These are phyloP conservation scores for Exophiala viscosa DNA, from an alignment of 2,329 filamentous ascomycete genomes.

Conservation along the genomic window DNA sequence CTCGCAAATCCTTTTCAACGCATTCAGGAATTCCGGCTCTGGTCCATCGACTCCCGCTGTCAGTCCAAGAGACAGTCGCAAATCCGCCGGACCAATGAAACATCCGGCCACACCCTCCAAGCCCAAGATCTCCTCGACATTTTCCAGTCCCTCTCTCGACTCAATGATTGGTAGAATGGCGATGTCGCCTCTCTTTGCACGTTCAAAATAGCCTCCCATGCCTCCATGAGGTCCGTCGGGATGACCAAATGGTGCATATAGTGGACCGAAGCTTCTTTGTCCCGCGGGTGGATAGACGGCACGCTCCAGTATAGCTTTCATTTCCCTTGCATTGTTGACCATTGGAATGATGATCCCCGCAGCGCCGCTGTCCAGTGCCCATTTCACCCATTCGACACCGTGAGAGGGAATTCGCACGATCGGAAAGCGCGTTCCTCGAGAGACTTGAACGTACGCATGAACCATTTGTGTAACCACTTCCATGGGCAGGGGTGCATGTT, in stretches of 20 bases:
- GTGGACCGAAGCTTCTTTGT: slow-evolving; percentile 49
- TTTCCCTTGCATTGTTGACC: slow-evolving; percentile 51
- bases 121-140: slow-evolving; percentile 9
- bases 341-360: slow-evolving; percentile 56
- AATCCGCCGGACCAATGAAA: slow-evolving; percentile 13
- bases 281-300: slow-evolving; percentile 55
- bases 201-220: slow-evolving; percentile 7
- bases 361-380: slow-evolving; percentile 57
- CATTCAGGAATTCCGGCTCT: slow-evolving; percentile 2
- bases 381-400: slow-evolving; percentile 60
- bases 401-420: slow-evolving; percentile 51
- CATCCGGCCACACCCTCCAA: slow-evolving; percentile 6
- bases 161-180: slow-evolving; percentile 15
- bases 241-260: slow-evolving; percentile 7
- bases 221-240: background rate
- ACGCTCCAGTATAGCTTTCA: slow-evolving; percentile 46
- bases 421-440: slow-evolving; percentile 37
- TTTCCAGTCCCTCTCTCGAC: slow-evolving; percentile 7
- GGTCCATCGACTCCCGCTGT: slow-evolving; percentile 1
- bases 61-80: slow-evolving; percentile 11
- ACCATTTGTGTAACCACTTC: slow-evolving; percentile 32
- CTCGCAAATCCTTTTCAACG: background rate
- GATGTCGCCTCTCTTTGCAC: background rate
- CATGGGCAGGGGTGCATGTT: slow-evolving; percentile 56
- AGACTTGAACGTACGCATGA: slow-evolving; percentile 38